These are phyloP conservation scores for Fabrea salina DNA, from an alignment of 169 alveolate species.

Conservation along the genomic window DNA sequence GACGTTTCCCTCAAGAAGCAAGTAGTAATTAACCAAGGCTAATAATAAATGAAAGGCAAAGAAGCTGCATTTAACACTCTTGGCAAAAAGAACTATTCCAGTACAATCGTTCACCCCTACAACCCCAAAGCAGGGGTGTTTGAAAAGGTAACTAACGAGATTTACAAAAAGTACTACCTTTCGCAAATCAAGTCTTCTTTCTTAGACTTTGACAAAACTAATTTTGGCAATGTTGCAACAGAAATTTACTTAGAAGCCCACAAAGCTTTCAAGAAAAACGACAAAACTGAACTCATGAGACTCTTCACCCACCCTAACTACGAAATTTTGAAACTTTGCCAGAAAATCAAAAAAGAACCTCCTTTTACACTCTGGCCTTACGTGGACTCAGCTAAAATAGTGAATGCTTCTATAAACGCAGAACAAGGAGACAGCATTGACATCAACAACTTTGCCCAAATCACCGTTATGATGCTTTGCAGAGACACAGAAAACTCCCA, in stretches of 20 bases:
- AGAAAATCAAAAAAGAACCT: background rate
- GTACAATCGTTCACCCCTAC: background rate
- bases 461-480: background rate
- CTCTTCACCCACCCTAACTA: background rate
- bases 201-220: background rate
- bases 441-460: background rate
- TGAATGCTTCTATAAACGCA: background rate
- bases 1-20: background rate
- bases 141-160: background rate
- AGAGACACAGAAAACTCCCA: background rate
- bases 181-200: background rate
- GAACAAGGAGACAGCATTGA: background rate
- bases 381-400: background rate
- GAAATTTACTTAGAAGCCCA: background rate
- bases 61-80: background rate
- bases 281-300: background rate
- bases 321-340: background rate
- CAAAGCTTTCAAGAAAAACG: background rate
- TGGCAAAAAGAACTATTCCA: background rate
- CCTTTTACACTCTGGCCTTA: background rate
- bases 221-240: background rate
- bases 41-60: background rate
- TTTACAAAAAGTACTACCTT: background rate
- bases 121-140: background rate
- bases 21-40: conserved; percentile 1